A percentile compares a stretch with the other conserved stretches of the same genome.
These are phyloP conservation scores for Xanthoparmelia taractica DNA, from an alignment of 495 filamentous ascomycete genomes.

Conservation along the genomic window DNA sequence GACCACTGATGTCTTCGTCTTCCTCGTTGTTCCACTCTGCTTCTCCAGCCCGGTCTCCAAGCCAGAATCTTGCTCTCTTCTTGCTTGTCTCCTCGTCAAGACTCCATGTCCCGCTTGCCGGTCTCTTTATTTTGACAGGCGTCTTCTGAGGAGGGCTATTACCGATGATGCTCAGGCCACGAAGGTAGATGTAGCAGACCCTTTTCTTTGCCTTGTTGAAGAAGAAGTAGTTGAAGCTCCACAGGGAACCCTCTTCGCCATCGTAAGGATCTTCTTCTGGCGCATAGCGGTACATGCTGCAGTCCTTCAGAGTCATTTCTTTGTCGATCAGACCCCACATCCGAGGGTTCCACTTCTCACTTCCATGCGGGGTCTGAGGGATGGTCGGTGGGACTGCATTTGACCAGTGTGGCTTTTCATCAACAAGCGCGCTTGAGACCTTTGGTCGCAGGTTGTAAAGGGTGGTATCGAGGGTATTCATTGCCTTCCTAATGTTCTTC, in stretches of 20 bases:
- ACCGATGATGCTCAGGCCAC: constrained; percentile 74
- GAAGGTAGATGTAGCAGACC: constrained; percentile 89
- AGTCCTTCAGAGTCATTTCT: constrained; percentile 82
- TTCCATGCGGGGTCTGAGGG: constrained; percentile 30
- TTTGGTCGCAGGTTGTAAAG: constrained; percentile 74
- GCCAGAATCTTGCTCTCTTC: constrained; percentile 78
- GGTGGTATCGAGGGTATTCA: constrained; percentile 76
- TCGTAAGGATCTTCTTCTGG: constrained; percentile 81
- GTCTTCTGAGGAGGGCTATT: constrained; percentile 48
- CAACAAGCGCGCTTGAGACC: constrained; percentile 26
- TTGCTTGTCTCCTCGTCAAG: constrained; percentile 47
- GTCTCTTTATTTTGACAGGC: constrained; percentile 32
- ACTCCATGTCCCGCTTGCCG: constrained; percentile 35
- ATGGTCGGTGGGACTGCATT: constrained; percentile 23
- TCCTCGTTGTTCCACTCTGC: constrained; percentile 22
- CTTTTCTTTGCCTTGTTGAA: constrained; percentile 89
- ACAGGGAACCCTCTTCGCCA: constrained; percentile 84
- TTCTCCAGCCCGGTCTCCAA: constrained; percentile 52
- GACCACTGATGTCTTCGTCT: constrained; percentile 23
- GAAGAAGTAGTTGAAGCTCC: constrained; percentile 95
- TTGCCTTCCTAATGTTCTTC: constrained; percentile 62
- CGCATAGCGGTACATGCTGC: constrained; percentile 74
- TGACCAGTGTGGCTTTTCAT: constrained; percentile 22
- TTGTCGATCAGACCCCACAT: constrained; percentile 89
- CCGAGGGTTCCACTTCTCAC: constrained; percentile 62